Base-by-base conservation (phyloP, 192 early-diverging fungal species). In the Phlyctochytrium arcticum region DNA sequence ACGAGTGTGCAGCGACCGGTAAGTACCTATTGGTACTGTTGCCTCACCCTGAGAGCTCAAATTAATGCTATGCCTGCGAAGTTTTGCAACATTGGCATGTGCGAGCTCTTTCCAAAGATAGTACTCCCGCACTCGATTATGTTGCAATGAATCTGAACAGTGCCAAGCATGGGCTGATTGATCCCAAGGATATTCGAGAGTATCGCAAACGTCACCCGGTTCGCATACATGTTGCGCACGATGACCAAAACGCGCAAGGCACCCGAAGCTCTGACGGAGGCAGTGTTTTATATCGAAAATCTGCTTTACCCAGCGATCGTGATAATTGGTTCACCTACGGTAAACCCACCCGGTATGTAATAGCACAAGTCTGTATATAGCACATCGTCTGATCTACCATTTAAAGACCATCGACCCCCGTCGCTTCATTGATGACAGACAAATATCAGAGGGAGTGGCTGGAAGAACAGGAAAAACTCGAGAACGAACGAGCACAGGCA, bases 71-170 rank as follows among this genome's bases (percentile, higher is more conserved):
- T 44, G 2, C 29, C 39, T 44, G 12, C 24, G 0, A 36, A 84
- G 82, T 84, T 30, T 65, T 84, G 8, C 75, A 79, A n/a, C 72
- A 81, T 61, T 81, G 82, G 82, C 70, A 81, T 39, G 72, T 77
- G 32, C 71, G 72, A 31, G 61, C 74, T 3, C 71, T 44, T 10
- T 59, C 72, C 56, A 77, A 77, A 56, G 53, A 79, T 36, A 60
- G 67, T 6, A 60, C 66, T 3, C 70, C 76, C 15, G 67, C 79
- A 8, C 68, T 84, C 12, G 78, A 84, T 62, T 84, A 84, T 73
- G 70, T 85, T 51, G 72, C 83, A 29, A 85, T 85, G 83, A 85
- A 85, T 68, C 68, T 78, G 31, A 70, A 72, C 56, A 68, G 74
- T 27, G 72, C 75, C 21, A 75, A 76, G 39, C 68, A 72, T 36